Evolutionary conservation across 306 rosid genomes (phyloP).

Genomic region (Acmispon strigosus): DNA sequence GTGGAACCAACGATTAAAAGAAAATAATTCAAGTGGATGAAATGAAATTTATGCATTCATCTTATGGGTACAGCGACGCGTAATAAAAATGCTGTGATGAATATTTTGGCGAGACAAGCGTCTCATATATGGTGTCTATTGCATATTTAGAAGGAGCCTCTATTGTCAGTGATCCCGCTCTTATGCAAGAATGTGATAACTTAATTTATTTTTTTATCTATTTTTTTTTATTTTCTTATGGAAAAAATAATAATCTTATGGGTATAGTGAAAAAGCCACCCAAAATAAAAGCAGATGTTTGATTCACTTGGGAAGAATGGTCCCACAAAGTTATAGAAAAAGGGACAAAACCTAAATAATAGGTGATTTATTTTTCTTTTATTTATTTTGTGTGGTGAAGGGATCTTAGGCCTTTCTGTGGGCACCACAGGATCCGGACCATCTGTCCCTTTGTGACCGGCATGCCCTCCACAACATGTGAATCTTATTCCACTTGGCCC

Average conservation of each 20-base stretch:
- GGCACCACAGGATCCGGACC: conserved; percentile 48
- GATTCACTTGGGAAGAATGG: conserved; percentile 3
- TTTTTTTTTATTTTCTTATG: too few relatives aligned
- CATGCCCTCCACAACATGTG: conserved; percentile 60
- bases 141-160: too few relatives aligned
- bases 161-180: too few relatives aligned
- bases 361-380: not conserved
- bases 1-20: too few relatives aligned
- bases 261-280: not conserved
- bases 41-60: too few relatives aligned
- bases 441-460: conserved; percentile 69
- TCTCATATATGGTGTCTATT: too few relatives aligned
- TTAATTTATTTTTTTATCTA: too few relatives aligned
- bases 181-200: too few relatives aligned
- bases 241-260: not conserved
- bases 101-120: too few relatives aligned
- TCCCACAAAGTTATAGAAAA: not conserved
- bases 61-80: too few relatives aligned
- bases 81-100: too few relatives aligned
- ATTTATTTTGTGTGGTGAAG: conserved; percentile 12
- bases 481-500: conserved; percentile 43
- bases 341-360: conserved; percentile 38
- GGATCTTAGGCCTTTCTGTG: conserved; percentile 24
- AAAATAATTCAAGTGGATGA: too few relatives aligned
- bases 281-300: not conserved